A percentile compares a stretch with the other conserved stretches of the same genome.
Conservation (phyloP, 345 rosid species). For the Rubroshorea leprosula region DNA sequence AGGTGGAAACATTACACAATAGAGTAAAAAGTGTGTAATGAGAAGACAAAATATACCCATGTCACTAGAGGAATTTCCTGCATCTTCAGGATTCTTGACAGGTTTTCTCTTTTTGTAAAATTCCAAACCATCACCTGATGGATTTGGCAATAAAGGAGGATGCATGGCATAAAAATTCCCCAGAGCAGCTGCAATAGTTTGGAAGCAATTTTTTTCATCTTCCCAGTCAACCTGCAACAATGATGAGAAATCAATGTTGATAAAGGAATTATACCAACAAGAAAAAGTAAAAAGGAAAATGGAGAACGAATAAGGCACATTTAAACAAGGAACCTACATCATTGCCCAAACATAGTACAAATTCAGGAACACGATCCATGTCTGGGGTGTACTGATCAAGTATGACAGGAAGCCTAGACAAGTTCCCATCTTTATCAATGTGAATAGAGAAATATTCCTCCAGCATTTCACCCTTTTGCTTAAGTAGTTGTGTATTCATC, state of each 20-base stretch:
- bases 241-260: constrained; percentile 8
- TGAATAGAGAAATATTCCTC: constrained; percentile 76
- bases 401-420: constrained; percentile 82
- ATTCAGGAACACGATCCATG: constrained; percentile 94
- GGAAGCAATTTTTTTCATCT: constrained; percentile 76
- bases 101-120: constrained; percentile 47
- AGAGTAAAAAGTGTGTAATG: background rate
- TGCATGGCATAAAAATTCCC: constrained; percentile 91
- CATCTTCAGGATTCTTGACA: constrained; percentile 26
- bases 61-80: constrained; percentile 17
- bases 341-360: constrained; percentile 84
- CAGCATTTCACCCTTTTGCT: constrained; percentile 67
- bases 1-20: too few relatives aligned
- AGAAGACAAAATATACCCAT: constrained; percentile 31
- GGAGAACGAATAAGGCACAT: background rate
- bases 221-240: constrained; percentile 78
- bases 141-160: constrained; percentile 85
- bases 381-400: constrained; percentile 94
- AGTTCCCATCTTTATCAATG: constrained; percentile 58
- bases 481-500: constrained; percentile 84
- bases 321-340: constrained; percentile 54
- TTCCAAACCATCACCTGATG: constrained; percentile 63
- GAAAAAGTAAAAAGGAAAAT: background rate
- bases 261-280: background rate
- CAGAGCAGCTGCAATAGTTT: constrained; percentile 79